Evolutionary conservation across 441 rosid genomes (phyloP).

Genomic region (Jatropha multifida): DNA sequence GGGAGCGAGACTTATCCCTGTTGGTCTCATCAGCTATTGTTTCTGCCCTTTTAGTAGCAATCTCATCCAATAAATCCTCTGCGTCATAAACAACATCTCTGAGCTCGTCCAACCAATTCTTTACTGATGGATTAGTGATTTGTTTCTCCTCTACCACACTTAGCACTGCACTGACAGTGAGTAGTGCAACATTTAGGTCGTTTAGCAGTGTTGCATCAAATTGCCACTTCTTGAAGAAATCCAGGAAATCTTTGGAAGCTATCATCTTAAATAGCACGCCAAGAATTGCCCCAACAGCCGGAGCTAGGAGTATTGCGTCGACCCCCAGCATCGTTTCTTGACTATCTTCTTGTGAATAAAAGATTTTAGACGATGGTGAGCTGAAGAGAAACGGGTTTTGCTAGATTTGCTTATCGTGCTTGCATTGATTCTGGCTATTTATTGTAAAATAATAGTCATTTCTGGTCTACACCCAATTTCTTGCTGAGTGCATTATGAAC

Average conservation of each 20-base stretch:
- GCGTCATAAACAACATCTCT: constrained; percentile 21
- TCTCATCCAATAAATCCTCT: constrained; percentile 17
- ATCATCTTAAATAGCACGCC: background rate
- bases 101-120: constrained; percentile 11
- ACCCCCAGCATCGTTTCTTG: background rate
- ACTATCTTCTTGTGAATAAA: background rate
- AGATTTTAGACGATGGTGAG: background rate
- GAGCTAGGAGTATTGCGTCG: background rate
- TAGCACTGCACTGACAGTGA: constrained; percentile 5
- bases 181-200: background rate
- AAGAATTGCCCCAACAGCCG: background rate
- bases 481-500: too few relatives aligned
- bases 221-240: background rate
- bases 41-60: background rate
- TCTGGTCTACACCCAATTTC: too few relatives aligned
- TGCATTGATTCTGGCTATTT: background rate
- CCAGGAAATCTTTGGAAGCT: background rate
- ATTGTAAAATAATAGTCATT: too few relatives aligned
- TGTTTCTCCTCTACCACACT: constrained; percentile 22
- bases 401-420: background rate
- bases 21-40: background rate
- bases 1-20: too few relatives aligned
- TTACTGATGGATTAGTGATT: background rate
- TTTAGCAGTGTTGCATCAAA: background rate
- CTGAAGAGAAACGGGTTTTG: background rate